These are phyloP conservation scores for Trypanosoma melophagium DNA, from an alignment of 208 protist genomes.

Conservation along the genomic window DNA sequence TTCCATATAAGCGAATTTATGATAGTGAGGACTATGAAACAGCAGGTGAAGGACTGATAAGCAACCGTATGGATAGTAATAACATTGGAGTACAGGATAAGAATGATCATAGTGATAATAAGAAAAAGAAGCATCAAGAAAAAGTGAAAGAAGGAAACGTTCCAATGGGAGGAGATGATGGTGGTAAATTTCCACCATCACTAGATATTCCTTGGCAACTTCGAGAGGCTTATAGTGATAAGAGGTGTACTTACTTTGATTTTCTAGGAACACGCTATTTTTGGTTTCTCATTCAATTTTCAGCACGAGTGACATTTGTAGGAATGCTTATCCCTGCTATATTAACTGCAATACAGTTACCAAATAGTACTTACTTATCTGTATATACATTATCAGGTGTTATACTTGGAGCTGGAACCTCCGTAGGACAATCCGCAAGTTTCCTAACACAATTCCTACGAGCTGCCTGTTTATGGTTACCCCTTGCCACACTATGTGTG, in stretches of 20 bases:
- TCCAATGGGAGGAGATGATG: too few species aligned
- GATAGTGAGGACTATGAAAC: not conserved
- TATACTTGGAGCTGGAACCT: conserved; percentile 52
- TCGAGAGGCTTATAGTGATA: conserved; percentile 31
- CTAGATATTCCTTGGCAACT: conserved; percentile 60
- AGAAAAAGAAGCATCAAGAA: not conserved
- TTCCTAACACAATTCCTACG: conserved; percentile 64
- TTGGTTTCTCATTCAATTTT: conserved; percentile 70
- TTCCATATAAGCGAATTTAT: conserved; percentile 19
- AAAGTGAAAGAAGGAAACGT: not conserved
- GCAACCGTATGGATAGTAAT: not conserved
- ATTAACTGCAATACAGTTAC: conserved; percentile 41
- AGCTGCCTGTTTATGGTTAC: conserved; percentile 64
- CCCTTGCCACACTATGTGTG: conserved; percentile 47
- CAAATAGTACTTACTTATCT: conserved; percentile 39
- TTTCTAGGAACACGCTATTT: conserved; percentile 63
- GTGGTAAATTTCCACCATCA: conserved; percentile 9
- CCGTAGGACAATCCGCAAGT: conserved; percentile 44
- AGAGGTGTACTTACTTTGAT: conserved; percentile 36
- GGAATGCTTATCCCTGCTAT: conserved; percentile 63
- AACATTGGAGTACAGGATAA: not conserved
- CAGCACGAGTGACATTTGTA: conserved; percentile 61
- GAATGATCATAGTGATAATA: too few species aligned
- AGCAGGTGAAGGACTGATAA: not conserved
- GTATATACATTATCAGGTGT: conserved; percentile 57